Conservation (phyloP, 2,329 filamentous ascomycete genomes). For the Fusarium haematococcum region DNA sequence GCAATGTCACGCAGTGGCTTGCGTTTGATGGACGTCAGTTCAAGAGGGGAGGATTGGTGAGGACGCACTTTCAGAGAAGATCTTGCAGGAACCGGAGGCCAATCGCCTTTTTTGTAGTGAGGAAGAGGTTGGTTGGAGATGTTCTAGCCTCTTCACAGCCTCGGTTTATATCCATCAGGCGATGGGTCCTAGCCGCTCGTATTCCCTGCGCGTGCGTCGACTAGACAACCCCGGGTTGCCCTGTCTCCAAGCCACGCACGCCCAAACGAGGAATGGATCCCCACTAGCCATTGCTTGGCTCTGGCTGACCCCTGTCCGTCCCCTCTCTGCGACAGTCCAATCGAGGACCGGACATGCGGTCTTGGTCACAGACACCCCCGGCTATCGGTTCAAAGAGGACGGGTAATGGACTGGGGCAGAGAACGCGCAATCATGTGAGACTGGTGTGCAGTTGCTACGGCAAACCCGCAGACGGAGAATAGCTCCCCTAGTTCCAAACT, state of each 20-base stretch:
- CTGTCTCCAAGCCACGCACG: slow-evolving; percentile 16
- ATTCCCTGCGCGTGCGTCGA: slow-evolving; percentile 22
- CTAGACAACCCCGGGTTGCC: slow-evolving; percentile 26
- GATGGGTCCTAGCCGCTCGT: slow-evolving; percentile 20
- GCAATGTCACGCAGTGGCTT: slow-evolving; percentile 5
- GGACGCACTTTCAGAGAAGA: slow-evolving; percentile 19
- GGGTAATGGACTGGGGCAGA: not conserved
- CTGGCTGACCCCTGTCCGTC: not conserved
- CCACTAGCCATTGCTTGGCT: not conserved
- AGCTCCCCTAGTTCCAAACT: not conserved
- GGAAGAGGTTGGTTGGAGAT: slow-evolving; percentile 28
- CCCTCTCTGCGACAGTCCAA: slow-evolving; percentile 4
- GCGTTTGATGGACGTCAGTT: not conserved
- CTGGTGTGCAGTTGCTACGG: not conserved
- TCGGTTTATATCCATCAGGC: slow-evolving; percentile 32
- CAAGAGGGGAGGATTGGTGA: not conserved
- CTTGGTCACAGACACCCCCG: not conserved
- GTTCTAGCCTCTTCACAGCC: slow-evolving; percentile 17
- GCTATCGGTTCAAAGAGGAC: not conserved
- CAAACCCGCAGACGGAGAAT: not conserved
- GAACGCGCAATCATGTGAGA: not conserved
- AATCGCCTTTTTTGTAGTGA: not conserved
- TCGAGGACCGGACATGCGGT: not conserved
- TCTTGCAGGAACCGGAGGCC: not conserved
- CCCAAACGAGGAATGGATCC: slow-evolving; percentile 14